Evolutionary conservation across 768 basidiomycete genomes (phyloP).

Genomic region (Psilocybe tampanensis): DNA sequence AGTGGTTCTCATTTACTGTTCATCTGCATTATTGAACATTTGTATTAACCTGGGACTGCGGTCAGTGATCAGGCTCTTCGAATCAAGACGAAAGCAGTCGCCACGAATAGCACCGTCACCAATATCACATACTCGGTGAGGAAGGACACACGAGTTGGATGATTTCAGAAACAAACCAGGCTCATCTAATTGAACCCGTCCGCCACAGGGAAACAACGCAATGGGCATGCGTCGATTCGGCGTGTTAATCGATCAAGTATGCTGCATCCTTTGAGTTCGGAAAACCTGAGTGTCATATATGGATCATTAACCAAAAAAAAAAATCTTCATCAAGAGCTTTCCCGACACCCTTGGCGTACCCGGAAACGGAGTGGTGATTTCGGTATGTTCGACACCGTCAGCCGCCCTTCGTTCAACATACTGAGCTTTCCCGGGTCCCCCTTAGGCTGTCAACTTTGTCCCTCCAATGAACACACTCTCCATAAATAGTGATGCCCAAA

Average conservation of each 20-base stretch:
- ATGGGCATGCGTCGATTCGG: conserved; percentile 52
- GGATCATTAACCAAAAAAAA: no score
- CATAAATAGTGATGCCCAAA: conserved; percentile 43
- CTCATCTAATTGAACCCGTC: neutral
- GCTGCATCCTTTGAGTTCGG: neutral
- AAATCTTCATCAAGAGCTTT: conserved; percentile 52
- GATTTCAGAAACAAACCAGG: neutral
- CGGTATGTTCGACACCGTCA: conserved; percentile 37
- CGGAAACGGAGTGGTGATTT: conserved; percentile 58
- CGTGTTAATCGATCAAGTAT: conserved; percentile 60
- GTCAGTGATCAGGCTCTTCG: conserved; percentile 55
- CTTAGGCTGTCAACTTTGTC: conserved; percentile 52
- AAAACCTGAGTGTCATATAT: neutral
- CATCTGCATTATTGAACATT: neutral
- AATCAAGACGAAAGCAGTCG: conserved; percentile 55
- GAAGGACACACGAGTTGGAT: neutral
- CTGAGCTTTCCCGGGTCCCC: neutral
- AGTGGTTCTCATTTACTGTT: conserved; percentile 4
- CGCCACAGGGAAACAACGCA: conserved; percentile 52
- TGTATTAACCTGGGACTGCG: neutral
- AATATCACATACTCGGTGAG: conserved; percentile 51
- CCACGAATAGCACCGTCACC: conserved; percentile 48
- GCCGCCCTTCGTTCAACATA: neutral
- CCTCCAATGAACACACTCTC: conserved; percentile 40
- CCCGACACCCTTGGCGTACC: conserved; percentile 53